Evolutionary conservation across 1,139 yeast species (phyloP), one percentile per base, ranked within the genome.

Genomic region (Neolecta irregularis): DNA sequence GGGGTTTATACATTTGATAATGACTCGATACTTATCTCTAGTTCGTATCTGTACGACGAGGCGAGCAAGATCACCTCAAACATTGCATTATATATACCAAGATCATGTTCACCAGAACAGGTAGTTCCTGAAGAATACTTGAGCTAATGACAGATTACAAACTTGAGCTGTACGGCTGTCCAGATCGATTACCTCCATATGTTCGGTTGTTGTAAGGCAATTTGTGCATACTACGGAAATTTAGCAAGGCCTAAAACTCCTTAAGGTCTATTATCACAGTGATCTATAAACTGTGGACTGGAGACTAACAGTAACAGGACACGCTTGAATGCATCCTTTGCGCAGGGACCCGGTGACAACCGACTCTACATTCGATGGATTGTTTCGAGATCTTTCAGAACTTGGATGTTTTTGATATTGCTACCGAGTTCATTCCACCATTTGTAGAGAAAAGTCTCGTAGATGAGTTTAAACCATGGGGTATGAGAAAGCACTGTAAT

Each of bases 391-490:
- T 55, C 57, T 32, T 48, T 44, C 41, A 63, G 69, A 41, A 58
- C 54, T 17, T 61, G 61, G 45, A 73, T 61, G 43, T 66, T 59
- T 49, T 71, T 74, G 46, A 85, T 62, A 44, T 71, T 66, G n/a
- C n/a, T n/a, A n/a, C n/a, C n/a, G n/a, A n/a, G 31, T 12, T 13
- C 22, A 34, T 65, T 67, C 99, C 99, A 88, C 99, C 99, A 88
- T 46, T 78, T 66, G 62, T 79, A 88, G 51, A 88, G 64, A 52
- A 80, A 80, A 35, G 79, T 72, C 52, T 88, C 83, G 55, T 98
- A 91, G 48, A 88, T 88, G 46, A 88, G 69, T 58, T 81, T 83
- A 64, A 88, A 88, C 99, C 99, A 88, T 7, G 98, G 98, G 4
- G 99, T 88, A 57, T 88, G 91, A 13, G 69, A 66, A 44, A 77